Evolutionary conservation across 768 basidiomycete genomes (phyloP), one percentile per base, ranked within the genome.

Genomic region (Panellus pusillus): DNA sequence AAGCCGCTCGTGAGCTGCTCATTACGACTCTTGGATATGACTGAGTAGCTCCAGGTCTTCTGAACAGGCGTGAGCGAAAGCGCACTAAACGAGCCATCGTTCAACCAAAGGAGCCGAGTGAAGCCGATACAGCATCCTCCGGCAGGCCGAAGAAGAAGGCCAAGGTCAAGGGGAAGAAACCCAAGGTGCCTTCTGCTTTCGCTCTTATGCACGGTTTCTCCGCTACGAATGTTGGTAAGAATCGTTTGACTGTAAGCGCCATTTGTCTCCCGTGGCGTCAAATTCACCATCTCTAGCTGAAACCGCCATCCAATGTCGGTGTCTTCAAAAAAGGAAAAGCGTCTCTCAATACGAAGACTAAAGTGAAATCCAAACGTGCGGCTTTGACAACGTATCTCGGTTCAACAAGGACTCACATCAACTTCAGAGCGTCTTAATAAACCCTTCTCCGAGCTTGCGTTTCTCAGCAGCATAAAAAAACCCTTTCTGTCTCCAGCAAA

Each of bases 121-220:
- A 65, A 45, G 43, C 57, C 44, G 55, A 67, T 9, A 44, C 56
- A 24, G 60, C 52, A 44, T 35, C 50, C 9, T 39, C 54, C 28
- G 57, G 49, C 15, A 39, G 55, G 12, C 28, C 45, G 17, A 46
- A 52, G 24, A 32, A 56, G n/a, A 59, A 52, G 15, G 17, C 35
- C 9, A 29, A 38, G 41, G 61, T 31, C 29, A 58, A 47, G 47
- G 64, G 52, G 11, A 54, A 46, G 40, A 65, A 70, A 66, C 9
- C 47, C 29, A 66, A 66, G 41, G 54, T 74, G 9, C 72, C 79
- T 9, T 68, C 78, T 1, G 81, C 78, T 4, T 72, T 87, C 31
- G 84, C 85, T 0, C 71, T 89, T 24, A 82, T 89, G 82, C 82
- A 87, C 56, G 84, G 83, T 0, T 86, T 87, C 63, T 68, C 76